Evolutionary conservation across 1,284 basidiomycete species (phyloP).

Genomic region (Lignosus rhinocerotis): DNA sequence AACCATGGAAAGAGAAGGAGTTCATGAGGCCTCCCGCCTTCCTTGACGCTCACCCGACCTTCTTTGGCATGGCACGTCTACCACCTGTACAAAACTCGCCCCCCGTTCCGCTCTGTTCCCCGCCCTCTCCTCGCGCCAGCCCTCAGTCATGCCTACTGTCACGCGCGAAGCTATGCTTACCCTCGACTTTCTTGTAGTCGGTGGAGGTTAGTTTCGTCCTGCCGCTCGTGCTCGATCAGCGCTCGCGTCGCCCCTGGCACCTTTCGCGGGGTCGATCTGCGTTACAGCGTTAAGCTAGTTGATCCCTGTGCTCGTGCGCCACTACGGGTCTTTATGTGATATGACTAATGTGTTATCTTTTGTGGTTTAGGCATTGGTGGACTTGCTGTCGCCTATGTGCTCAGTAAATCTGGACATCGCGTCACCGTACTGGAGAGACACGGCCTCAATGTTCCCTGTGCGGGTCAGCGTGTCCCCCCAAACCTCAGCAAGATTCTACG

Average conservation of each 20-base stretch:
- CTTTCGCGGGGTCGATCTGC: not conserved
- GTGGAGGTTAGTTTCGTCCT: conserved; percentile 23
- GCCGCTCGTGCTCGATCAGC: not conserved
- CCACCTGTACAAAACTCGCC: conserved; percentile 6
- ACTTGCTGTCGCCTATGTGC: conserved; percentile 50
- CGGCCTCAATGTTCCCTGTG: conserved; percentile 34
- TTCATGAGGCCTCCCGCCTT: not conserved
- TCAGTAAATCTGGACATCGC: conserved; percentile 49
- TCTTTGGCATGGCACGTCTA: conserved; percentile 3
- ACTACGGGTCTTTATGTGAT: conserved; percentile 6
- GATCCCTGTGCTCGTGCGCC: not conserved
- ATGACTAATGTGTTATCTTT: not conserved
- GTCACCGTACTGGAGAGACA: conserved; percentile 51
- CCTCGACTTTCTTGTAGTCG: conserved; percentile 27
- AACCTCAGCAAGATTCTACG: conserved; percentile 53
- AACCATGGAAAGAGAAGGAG: conserved; percentile 2
- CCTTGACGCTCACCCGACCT: conserved; percentile 4
- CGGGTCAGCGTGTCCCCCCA: conserved; percentile 51
- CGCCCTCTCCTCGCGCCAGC: conserved; percentile 1
- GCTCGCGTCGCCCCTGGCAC: not conserved
- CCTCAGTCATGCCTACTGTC: conserved; percentile 17
- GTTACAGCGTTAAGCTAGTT: not conserved
- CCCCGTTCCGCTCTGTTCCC: not conserved
- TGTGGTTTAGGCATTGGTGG: conserved; percentile 37
- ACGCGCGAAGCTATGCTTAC: conserved; percentile 16